These are phyloP conservation scores for Mediolabrus comicus DNA, from an alignment of 108 stramenopile genomes.

Conservation along the genomic window DNA sequence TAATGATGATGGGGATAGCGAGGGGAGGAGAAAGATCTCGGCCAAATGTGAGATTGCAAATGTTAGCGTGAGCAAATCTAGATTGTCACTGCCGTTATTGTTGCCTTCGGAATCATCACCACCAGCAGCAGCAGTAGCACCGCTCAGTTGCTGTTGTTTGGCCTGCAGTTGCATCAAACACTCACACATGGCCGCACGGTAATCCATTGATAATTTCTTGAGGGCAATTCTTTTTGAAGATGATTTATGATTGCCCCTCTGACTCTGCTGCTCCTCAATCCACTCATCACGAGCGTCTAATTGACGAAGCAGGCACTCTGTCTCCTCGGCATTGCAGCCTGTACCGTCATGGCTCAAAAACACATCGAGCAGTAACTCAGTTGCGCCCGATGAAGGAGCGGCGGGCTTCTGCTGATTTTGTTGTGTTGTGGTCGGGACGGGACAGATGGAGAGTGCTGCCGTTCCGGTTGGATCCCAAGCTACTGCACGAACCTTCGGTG, in stretches of 20 bases:
- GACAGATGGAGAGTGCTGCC: slow-evolving; percentile 25
- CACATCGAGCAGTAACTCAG: slow-evolving; percentile 13
- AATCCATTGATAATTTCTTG: slow-evolving; percentile 34
- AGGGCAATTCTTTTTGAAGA: not conserved
- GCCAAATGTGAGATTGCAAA: slow-evolving; percentile 65
- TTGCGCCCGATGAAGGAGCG: not conserved
- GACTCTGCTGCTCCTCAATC: slow-evolving; percentile 4
- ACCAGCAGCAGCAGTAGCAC: slow-evolving; percentile 1
- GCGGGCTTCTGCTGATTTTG: not conserved
- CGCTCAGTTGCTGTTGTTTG: not conserved
- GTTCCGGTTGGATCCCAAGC: slow-evolving; percentile 48
- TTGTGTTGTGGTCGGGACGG: not conserved
- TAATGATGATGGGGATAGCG: not conserved
- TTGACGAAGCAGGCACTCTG: slow-evolving; percentile 57
- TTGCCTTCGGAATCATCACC: slow-evolving; percentile 17
- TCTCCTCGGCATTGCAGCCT: slow-evolving; percentile 63
- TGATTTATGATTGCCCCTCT: not conserved
- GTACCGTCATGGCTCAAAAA: slow-evolving; percentile 57
- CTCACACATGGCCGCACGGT: slow-evolving; percentile 53
- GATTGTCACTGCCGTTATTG: slow-evolving; percentile 17
- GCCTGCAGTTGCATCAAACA: slow-evolving; percentile 50
- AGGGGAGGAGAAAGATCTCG: slow-evolving; percentile 57
- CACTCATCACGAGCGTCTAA: slow-evolving; percentile 60
- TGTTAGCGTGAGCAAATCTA: slow-evolving; percentile 58
- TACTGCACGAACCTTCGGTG: slow-evolving; percentile 12